Percentiles rank a stretch among this genome's conserved stretches.
These are phyloP conservation scores for Delphinella strobiligena DNA, from an alignment of 2,329 filamentous ascomycete species.

Conservation along the genomic window DNA sequence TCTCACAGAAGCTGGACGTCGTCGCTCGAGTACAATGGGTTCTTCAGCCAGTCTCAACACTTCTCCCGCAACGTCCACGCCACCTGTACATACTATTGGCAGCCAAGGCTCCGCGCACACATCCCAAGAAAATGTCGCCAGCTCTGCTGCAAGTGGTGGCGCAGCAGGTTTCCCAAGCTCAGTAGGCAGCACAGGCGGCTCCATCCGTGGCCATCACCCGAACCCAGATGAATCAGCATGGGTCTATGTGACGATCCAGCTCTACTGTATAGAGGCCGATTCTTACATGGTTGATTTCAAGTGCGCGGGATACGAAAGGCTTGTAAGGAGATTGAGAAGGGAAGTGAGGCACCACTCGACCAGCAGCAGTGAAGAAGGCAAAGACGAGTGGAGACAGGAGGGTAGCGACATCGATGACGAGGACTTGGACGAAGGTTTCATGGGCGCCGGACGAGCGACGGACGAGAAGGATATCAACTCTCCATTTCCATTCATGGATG, in stretches of 20 bases:
- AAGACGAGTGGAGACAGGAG: conserved; percentile 21
- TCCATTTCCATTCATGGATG: conserved; percentile 90
- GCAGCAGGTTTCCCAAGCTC: background rate
- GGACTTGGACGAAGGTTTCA: conserved; percentile 26
- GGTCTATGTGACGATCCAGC: conserved; percentile 90
- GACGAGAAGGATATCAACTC: conserved; percentile 93
- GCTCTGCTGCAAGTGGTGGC: conserved; percentile 9
- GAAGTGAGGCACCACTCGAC: conserved; percentile 14
- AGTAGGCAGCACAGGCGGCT: conserved; percentile 1
- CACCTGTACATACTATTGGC: conserved; percentile 9
- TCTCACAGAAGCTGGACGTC: conserved; percentile 19
- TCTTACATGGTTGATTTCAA: conserved; percentile 98
- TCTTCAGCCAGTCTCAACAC: conserved; percentile 11
- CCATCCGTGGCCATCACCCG: conserved; percentile 15
- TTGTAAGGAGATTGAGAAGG: conserved; percentile 38
- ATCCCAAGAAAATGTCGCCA: conserved; percentile 16
- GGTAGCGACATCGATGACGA: conserved; percentile 15
- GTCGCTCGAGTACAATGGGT: conserved; percentile 17
- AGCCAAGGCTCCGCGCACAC: conserved; percentile 14
- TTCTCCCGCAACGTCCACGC: conserved; percentile 3
- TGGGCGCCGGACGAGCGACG: conserved; percentile 37
- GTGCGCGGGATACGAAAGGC: conserved; percentile 91
- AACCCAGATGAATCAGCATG: conserved; percentile 59
- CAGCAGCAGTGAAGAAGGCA: conserved; percentile 11
- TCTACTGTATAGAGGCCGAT: conserved; percentile 84